Conservation (phyloP, 257 asterid genomes). For the Leptodermis oblonga region DNA sequence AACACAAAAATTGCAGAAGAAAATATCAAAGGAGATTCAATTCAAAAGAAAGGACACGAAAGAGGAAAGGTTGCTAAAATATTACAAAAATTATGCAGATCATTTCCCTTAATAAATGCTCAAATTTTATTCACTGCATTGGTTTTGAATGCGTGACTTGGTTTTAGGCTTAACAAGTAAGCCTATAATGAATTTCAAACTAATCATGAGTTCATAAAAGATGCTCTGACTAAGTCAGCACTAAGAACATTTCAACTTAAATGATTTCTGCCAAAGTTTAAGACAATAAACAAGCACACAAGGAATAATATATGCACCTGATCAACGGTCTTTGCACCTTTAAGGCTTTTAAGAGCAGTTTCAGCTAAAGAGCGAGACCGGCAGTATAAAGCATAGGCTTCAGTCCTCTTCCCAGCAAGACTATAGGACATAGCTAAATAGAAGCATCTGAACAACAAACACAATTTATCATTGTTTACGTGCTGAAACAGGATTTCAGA, state of each 20-base stretch:
- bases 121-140: not conserved
- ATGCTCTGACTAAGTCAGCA: not conserved
- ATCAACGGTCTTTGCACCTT: slow-evolving; percentile 40
- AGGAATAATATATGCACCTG: slow-evolving; percentile 44
- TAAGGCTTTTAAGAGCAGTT: slow-evolving; percentile 55
- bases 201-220: not conserved
- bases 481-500: not conserved
- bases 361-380: slow-evolving; percentile 67
- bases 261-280: not conserved
- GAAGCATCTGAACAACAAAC: slow-evolving; percentile 62
- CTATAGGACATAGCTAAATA: slow-evolving; percentile 94
- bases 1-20: slow-evolving; percentile 3
- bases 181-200: not conserved
- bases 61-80: not conserved
- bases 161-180: not conserved
- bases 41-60: not conserved
- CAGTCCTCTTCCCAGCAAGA: slow-evolving; percentile 87
- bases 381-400: slow-evolving; percentile 78
- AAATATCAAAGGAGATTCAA: slow-evolving; percentile 1
- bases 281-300: not conserved
- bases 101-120: not conserved
- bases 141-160: not conserved
- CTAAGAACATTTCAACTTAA: not conserved
- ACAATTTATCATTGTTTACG: not conserved
- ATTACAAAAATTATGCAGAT: not conserved